These are phyloP conservation scores for Colletotrichum tropicicola DNA, from an alignment of 2,329 filamentous ascomycete species.

Conservation along the genomic window DNA sequence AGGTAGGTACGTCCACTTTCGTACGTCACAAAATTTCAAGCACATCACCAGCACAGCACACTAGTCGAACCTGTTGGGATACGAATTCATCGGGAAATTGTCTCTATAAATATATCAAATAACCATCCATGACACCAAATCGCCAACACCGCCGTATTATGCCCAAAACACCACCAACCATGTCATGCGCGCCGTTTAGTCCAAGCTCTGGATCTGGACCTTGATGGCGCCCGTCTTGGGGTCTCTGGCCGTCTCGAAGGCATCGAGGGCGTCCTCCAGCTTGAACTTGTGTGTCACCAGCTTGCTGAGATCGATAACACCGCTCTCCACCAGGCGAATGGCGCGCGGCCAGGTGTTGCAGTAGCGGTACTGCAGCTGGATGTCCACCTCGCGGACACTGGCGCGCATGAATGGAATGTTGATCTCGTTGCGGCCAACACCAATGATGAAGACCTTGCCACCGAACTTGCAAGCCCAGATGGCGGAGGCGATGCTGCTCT, in stretches of 20 bases:
- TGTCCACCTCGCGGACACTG: conserved; percentile 89
- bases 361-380: conserved; percentile 98
- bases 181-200: conserved; percentile 43
- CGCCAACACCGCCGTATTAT: conserved; percentile 20
- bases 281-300: conserved; percentile 89
- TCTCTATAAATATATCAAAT: conserved; percentile 18
- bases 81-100: conserved; percentile 7
- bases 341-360: conserved; percentile 95
- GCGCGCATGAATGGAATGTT: conserved; percentile 94
- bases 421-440: conserved; percentile 95
- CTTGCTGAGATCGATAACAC: conserved; percentile 81
- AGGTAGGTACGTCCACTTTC: too few species aligned
- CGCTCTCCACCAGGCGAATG: conserved; percentile 86
- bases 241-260: conserved; percentile 88
- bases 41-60: background rate
- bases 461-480: conserved; percentile 95
- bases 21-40: too few species aligned
- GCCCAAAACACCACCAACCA: conserved; percentile 26
- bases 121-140: conserved; percentile 30
- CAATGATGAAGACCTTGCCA: conserved; percentile 96
- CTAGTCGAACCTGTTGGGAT: background rate
- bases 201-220: conserved; percentile 86
- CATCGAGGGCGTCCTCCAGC: conserved; percentile 87
- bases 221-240: conserved; percentile 96
- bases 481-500: conserved; percentile 85